These are phyloP conservation scores for Medicago truncatula DNA, from an alignment of 306 rosid species.

Conservation along the genomic window DNA sequence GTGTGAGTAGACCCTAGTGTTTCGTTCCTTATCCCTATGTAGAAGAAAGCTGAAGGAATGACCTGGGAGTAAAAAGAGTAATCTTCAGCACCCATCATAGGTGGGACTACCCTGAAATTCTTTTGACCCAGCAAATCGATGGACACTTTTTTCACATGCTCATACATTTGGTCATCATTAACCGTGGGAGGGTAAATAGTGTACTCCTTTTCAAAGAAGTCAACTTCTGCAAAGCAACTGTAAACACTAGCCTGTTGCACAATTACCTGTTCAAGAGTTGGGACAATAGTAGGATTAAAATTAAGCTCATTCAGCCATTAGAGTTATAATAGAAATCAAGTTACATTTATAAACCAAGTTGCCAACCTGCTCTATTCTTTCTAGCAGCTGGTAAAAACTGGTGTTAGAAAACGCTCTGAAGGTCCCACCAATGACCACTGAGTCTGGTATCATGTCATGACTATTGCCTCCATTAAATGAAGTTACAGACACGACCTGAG, in stretches of 20 bases:
- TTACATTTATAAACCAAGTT: not conserved
- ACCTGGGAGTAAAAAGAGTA: slow-evolving; percentile 79
- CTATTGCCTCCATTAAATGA: slow-evolving; percentile 78
- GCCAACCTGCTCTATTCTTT: slow-evolving; percentile 82
- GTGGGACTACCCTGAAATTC: slow-evolving; percentile 81
- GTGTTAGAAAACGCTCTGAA: slow-evolving; percentile 92
- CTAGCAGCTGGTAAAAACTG: slow-evolving; percentile 77
- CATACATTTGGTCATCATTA: slow-evolving; percentile 81
- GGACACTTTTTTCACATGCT: slow-evolving; percentile 87
- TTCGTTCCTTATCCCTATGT: slow-evolving; percentile 84
- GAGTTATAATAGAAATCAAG: not conserved
- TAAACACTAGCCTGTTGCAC: slow-evolving; percentile 84
- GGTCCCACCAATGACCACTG: slow-evolving; percentile 84
- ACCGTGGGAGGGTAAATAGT: slow-evolving; percentile 93
- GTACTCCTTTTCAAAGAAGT: slow-evolving; percentile 76
- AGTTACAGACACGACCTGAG: slow-evolving; percentile 87
- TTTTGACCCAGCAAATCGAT: slow-evolving; percentile 65
- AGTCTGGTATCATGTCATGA: slow-evolving; percentile 72
- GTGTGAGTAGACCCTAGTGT: slow-evolving; percentile 89
- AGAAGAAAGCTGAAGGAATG: slow-evolving; percentile 80
- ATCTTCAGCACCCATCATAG: slow-evolving; percentile 98
- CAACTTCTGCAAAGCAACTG: slow-evolving; percentile 80
- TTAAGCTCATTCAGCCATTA: slow-evolving; percentile 5
- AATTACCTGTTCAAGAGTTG: slow-evolving; percentile 63
- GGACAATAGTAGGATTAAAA: slow-evolving; percentile 1